Evolutionary conservation across 495 filamentous ascomycete genomes (phyloP).

Genomic region (Neurospora discreta): DNA sequence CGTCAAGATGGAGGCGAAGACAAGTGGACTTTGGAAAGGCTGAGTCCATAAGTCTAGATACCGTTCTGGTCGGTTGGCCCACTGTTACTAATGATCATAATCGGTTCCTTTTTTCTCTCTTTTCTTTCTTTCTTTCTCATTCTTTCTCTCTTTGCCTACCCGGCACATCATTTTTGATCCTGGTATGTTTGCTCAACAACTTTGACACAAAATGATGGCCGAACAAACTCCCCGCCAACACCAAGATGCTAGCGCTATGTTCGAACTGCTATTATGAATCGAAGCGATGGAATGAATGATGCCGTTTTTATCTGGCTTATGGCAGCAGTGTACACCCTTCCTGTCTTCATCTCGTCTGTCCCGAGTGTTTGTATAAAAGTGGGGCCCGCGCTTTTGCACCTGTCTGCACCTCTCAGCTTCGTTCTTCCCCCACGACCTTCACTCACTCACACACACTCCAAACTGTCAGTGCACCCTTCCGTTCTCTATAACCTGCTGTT

Average conservation of each 20-base stretch:
- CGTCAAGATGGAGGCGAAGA: slow-evolving; percentile 21
- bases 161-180: background rate
- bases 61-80: background rate
- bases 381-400: background rate
- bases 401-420: background rate
- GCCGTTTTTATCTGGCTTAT: background rate
- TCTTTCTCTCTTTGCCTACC: background rate
- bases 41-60: slow-evolving; percentile 41
- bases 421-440: background rate
- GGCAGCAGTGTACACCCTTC: background rate
- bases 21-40: slow-evolving; percentile 47
- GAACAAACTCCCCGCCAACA: background rate
- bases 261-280: background rate
- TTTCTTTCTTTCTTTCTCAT: too few relatives aligned
- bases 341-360: background rate
- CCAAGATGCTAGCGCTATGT: background rate
- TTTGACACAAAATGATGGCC: background rate
- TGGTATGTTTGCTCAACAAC: background rate
- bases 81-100: background rate
- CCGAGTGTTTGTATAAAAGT: background rate
- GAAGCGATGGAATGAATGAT: background rate
- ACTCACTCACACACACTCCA: background rate
- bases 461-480: background rate
- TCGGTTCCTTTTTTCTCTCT: background rate
- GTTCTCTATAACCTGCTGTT: background rate